Evolutionary conservation across 2,329 filamentous ascomycete species (phyloP).

Genomic region (Fusarium pseudonygamai): DNA sequence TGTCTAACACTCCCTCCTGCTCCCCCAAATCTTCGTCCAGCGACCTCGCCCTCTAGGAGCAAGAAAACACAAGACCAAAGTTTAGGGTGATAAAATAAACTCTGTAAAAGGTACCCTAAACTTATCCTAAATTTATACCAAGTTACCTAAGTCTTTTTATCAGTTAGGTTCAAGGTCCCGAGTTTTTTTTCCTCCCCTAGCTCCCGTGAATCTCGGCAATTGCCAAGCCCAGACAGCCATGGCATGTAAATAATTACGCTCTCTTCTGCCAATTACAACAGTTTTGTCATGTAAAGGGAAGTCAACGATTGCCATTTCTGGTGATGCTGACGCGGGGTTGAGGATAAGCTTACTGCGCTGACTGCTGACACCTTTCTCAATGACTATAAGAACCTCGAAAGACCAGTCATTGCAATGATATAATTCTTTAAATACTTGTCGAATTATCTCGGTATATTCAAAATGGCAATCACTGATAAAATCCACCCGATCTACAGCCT

Average conservation of each 20-base stretch:
- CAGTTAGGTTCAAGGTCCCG: too few relatives aligned
- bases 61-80: too few relatives aligned
- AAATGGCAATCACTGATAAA: slow-evolving; percentile 17
- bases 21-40: too few relatives aligned
- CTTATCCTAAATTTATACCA: too few relatives aligned
- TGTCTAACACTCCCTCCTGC: fast-evolving
- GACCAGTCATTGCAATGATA: fast-evolving
- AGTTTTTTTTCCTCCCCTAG: too few relatives aligned
- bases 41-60: too few relatives aligned
- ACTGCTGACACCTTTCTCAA: not conserved
- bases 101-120: too few relatives aligned
- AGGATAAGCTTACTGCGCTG: not conserved
- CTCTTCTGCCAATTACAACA: too few relatives aligned
- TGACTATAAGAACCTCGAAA: not conserved
- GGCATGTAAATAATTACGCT: not conserved
- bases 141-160: too few relatives aligned
- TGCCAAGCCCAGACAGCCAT: too few relatives aligned
- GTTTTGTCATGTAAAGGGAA: too few relatives aligned
- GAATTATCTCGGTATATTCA: fast-evolving
- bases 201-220: not conserved
- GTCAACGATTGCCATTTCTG: not conserved
- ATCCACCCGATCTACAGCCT: slow-evolving; percentile 30
- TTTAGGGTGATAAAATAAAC: too few relatives aligned
- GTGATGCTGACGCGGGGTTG: not conserved
- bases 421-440: not conserved